A percentile compares a stretch with the other conserved stretches of the same genome.
These are phyloP conservation scores for Pulicaria dysenterica DNA, from an alignment of 129 eudicot species.

Conservation along the genomic window DNA sequence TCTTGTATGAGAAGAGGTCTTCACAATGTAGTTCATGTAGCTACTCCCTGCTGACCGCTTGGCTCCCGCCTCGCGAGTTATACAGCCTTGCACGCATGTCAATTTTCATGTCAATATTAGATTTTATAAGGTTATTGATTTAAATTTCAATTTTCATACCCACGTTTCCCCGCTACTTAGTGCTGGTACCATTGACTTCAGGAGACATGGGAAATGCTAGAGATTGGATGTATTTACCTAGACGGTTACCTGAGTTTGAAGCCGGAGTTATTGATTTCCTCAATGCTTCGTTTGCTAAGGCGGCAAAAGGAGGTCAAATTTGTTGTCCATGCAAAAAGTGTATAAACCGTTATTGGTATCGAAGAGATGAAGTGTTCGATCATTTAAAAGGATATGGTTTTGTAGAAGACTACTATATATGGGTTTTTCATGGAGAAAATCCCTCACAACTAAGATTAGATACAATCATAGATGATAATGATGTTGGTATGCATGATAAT, in stretches of 20 bases:
- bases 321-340: constrained; percentile 15
- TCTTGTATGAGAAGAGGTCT: too few relatives aligned
- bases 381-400: constrained; percentile 9
- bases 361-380: constrained; percentile 10
- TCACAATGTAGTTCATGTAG: too few relatives aligned
- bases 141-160: too few relatives aligned
- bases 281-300: constrained; percentile 13
- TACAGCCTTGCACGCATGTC: too few relatives aligned
- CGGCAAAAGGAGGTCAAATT: neutral
- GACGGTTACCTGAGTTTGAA: constrained; percentile 3
- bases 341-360: constrained; percentile 10
- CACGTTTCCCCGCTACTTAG: too few relatives aligned
- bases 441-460: neutral
- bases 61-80: too few relatives aligned
- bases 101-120: too few relatives aligned
- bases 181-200: too few relatives aligned
- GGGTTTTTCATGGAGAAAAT: constrained; percentile 23
- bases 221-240: constrained; percentile 19
- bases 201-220: neutral
- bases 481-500: neutral
- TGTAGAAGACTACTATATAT: too few relatives aligned
- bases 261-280: neutral
- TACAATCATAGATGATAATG: neutral
- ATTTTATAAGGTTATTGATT: too few relatives aligned
- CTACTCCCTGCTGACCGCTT: too few relatives aligned